A percentile compares a stretch with the other conserved stretches of the same genome.
Conservation (phyloP, 805 yeast genomes). For the Spathaspora sp. region DNA sequence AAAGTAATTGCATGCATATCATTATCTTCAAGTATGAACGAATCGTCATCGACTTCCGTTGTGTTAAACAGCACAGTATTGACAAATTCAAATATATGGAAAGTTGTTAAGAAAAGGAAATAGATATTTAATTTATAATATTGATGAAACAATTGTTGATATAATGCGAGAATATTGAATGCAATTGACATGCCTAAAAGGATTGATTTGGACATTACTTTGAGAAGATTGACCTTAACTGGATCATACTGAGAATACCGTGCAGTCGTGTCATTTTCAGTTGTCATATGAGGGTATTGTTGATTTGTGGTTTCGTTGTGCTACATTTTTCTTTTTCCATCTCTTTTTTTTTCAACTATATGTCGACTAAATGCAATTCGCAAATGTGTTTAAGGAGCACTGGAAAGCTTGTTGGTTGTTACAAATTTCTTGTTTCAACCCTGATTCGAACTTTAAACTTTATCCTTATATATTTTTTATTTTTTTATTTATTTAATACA, state of each 20-base stretch:
- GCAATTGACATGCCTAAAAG: constrained; percentile 26
- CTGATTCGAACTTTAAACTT: neutral
- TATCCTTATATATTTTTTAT: neutral
- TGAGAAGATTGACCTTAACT: constrained; percentile 23
- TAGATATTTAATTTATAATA: constrained; percentile 31
- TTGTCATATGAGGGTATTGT: neutral
- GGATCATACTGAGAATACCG: constrained; percentile 18
- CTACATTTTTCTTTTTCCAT: no score
- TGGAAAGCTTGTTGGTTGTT: no score
- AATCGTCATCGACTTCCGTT: constrained; percentile 62
- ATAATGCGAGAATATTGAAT: constrained; percentile 8
- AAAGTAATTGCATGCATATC: constrained; percentile 24
- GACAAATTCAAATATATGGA: constrained; percentile 81
- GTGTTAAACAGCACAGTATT: constrained; percentile 76
- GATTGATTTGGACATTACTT: constrained; percentile 29
- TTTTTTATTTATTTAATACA: neutral
- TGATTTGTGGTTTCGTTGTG: neutral
- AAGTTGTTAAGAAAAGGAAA: constrained; percentile 48
- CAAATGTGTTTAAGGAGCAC: no score
- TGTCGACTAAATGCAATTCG: no score
- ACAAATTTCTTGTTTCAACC: neutral
- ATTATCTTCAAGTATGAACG: constrained; percentile 30
- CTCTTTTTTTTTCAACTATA: no score
- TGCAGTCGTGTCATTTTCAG: no score
- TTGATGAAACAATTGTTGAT: neutral